phyloP scores from a whole-genome alignment of 306 rosid species.

The Cicer judaicum region DNA sequence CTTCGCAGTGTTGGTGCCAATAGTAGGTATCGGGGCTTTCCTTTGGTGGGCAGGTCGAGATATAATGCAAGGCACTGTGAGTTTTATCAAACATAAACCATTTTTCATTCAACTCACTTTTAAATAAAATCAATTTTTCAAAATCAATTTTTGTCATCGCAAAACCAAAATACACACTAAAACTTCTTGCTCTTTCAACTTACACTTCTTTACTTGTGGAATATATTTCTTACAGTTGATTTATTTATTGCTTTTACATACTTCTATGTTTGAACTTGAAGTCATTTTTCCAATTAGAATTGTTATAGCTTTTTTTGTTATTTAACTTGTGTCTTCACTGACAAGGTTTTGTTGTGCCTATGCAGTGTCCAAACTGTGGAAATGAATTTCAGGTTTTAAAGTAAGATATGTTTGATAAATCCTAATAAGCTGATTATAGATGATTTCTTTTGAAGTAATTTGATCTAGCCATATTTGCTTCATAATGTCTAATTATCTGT shows the following conservation, averaged over 20 bases:
- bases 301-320: constrained; percentile 14
- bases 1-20: constrained; percentile 77
- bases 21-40: constrained; percentile 89
- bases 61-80: constrained; percentile 86
- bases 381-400: constrained; percentile 93
- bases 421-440: constrained; percentile 26
- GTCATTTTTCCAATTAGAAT: constrained; percentile 4
- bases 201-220: background rate
- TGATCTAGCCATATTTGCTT: background rate
- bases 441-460: constrained; percentile 37
- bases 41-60: constrained; percentile 98
- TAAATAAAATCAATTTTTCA: no score
- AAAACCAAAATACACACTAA: background rate
- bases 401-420: constrained; percentile 58
- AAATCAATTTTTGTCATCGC: no score
- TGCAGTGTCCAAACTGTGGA: constrained; percentile 98
- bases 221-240: constrained; percentile 17
- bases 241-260: background rate
- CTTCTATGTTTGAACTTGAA: no score
- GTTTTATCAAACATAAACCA: constrained; percentile 42
- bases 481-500: constrained; percentile 25
- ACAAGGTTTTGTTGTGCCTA: constrained; percentile 5
- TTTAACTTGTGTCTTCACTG: constrained; percentile 20
- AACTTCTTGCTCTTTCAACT: constrained; percentile 36
- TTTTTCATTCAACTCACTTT: no score